phyloP scores from a whole-genome alignment of 208 protist genomes.

The Tritrichomonas foetus region DNA sequence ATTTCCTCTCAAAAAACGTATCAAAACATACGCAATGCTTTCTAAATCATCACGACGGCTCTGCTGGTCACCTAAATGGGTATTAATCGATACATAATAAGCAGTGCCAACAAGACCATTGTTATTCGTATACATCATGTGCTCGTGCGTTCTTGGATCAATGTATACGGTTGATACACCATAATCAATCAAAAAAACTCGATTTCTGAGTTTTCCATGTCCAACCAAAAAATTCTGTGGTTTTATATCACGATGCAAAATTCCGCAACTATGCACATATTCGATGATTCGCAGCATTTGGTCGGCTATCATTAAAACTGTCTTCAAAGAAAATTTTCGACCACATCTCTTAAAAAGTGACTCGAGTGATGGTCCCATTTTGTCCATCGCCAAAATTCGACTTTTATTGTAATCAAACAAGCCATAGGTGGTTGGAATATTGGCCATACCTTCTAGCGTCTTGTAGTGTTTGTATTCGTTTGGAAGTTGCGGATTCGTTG shows the following conservation, averaged over 20 bases:
- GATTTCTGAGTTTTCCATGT: too few species aligned
- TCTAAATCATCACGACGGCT: slow-evolving; percentile 65
- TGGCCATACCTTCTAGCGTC: slow-evolving; percentile 71
- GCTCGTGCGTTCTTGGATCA: slow-evolving; percentile 87
- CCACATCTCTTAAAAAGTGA: slow-evolving; percentile 85
- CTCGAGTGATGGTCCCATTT: slow-evolving; percentile 90
- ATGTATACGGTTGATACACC: slow-evolving; percentile 95
- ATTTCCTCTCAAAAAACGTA: slow-evolving; percentile 93
- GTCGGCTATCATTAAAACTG: slow-evolving; percentile 89
- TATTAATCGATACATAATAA: slow-evolving; percentile 97
- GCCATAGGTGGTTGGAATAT: slow-evolving; percentile 84
- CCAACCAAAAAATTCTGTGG: neutral
- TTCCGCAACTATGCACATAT: neutral
- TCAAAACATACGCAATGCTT: slow-evolving; percentile 91
- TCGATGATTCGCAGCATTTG: slow-evolving; percentile 72
- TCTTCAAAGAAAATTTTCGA: slow-evolving; percentile 88
- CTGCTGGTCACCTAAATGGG: slow-evolving; percentile 95
- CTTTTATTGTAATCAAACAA: slow-evolving; percentile 86
- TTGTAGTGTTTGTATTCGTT: slow-evolving; percentile 89
- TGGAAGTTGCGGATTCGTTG: slow-evolving; percentile 83
- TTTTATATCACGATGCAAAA: neutral
- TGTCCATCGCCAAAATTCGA: slow-evolving; percentile 95
- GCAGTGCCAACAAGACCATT: slow-evolving; percentile 98
- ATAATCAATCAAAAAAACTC: slow-evolving; percentile 52
- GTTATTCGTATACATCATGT: slow-evolving; percentile 97